A percentile compares a stretch with the other conserved stretches of the same genome.
phyloP scores from a whole-genome alignment of 305 asterid genomes.

The Fraxinus floribunda region DNA sequence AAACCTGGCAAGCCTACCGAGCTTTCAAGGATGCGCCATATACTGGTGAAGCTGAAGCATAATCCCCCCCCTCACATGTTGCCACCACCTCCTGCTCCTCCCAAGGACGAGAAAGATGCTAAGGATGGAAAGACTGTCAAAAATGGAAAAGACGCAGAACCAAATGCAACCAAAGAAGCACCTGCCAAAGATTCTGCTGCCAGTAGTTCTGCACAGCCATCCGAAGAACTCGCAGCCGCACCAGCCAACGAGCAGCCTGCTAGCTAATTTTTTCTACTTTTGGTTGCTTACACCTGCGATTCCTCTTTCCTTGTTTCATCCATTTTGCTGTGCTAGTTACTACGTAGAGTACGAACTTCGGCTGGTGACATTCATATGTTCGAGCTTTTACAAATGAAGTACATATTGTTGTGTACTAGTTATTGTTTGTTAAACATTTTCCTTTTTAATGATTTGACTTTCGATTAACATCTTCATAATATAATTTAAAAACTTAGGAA shows the following conservation, averaged over 20 bases:
- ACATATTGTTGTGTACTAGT: constrained; percentile 20
- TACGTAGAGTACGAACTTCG: not conserved
- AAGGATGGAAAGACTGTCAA: constrained; percentile 51
- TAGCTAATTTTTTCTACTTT: constrained; percentile 21
- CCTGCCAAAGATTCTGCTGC: constrained; percentile 47
- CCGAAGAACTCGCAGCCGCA: constrained; percentile 35
- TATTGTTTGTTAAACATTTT: constrained; percentile 16
- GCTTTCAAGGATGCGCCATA: constrained; percentile 90
- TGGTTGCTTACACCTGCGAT: constrained; percentile 11
- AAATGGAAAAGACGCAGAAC: constrained; percentile 39
- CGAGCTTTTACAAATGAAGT: constrained; percentile 12
- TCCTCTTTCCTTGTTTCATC: not conserved
- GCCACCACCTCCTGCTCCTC: constrained; percentile 54
- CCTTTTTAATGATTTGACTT: constrained; percentile 3
- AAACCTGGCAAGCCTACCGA: constrained; percentile 98
- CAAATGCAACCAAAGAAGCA: constrained; percentile 40
- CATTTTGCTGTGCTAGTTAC: constrained; percentile 18
- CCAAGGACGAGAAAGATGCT: constrained; percentile 60
- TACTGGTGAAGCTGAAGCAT: constrained; percentile 90
- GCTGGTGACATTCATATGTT: constrained; percentile 6
- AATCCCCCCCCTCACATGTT: constrained; percentile 94
- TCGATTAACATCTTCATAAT: not conserved
- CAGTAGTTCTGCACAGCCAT: constrained; percentile 33
- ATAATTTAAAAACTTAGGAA: not conserved
- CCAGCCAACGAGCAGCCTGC: constrained; percentile 34